phyloP scores from a whole-genome alignment of 768 basidiomycete species.

The Naganishia friedmannii region DNA sequence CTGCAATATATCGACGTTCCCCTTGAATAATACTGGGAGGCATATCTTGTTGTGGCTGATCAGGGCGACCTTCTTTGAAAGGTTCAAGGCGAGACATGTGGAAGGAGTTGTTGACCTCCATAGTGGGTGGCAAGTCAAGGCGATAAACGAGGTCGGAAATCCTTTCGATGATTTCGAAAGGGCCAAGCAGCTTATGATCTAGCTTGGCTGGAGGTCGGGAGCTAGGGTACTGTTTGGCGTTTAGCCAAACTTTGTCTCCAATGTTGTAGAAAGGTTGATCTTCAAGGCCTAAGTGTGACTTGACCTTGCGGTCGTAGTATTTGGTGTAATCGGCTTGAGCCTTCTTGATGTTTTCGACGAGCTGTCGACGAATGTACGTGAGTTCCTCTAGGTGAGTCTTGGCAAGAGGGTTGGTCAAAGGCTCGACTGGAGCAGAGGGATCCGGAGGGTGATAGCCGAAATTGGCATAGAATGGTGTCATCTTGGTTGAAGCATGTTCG shows the following conservation, averaged over 20 bases:
- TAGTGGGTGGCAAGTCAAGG: neutral
- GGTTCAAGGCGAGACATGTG: neutral
- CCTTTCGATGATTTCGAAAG: neutral
- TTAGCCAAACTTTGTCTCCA: too few relatives aligned
- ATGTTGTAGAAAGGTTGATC: too few relatives aligned
- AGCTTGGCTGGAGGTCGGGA: too few relatives aligned
- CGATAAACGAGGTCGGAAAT: constrained; percentile 7
- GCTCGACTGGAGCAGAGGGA: neutral
- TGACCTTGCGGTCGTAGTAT: too few relatives aligned
- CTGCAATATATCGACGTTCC: too few relatives aligned
- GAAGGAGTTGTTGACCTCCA: constrained; percentile 2
- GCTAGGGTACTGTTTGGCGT: too few relatives aligned
- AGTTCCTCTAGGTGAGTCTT: too few relatives aligned
- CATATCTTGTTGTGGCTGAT: neutral
- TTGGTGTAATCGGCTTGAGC: too few relatives aligned
- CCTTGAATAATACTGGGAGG: too few relatives aligned
- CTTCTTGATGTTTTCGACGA: too few relatives aligned
- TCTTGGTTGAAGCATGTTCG: constrained; percentile 42
- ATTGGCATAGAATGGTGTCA: constrained; percentile 51
- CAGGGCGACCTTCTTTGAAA: neutral
- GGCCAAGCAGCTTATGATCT: neutral
- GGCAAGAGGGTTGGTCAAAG: neutral
- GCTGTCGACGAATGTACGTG: too few relatives aligned
- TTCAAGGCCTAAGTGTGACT: too few relatives aligned
- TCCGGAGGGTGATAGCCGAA: constrained; percentile 34